Evolutionary conservation across 2,329 filamentous ascomycete genomes (phyloP).

Genomic region (Epichloe brachyelytri): DNA sequence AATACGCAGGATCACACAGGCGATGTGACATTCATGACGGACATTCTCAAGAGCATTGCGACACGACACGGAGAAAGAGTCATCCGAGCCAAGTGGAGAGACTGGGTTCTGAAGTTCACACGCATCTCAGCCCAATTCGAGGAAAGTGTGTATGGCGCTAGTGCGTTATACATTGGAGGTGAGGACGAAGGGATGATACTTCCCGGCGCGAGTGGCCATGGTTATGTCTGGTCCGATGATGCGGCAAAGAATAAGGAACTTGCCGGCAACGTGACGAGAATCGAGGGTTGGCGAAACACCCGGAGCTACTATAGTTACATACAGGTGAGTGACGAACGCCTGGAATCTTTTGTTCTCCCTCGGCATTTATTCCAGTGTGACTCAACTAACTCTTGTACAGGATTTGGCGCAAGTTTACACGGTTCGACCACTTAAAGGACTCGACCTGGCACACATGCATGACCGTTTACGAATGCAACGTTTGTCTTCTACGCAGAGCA

Average conservation of each 20-base stretch:
- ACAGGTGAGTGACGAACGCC: conserved; percentile 40
- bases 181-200: conserved; percentile 52
- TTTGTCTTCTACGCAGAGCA: conserved; percentile 60
- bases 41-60: conserved; percentile 70
- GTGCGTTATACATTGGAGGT: conserved; percentile 72
- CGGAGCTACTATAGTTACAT: conserved; percentile 93
- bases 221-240: conserved; percentile 90
- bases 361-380: background rate
- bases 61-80: conserved; percentile 81
- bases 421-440: conserved; percentile 56
- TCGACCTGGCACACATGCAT: conserved; percentile 85
- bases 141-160: conserved; percentile 87
- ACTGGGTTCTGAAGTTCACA: conserved; percentile 90
- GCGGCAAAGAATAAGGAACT: conserved; percentile 69
- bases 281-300: conserved; percentile 94
- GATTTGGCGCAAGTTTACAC: conserved; percentile 53
- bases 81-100: conserved; percentile 82
- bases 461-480: conserved; percentile 78
- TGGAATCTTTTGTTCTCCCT: background rate
- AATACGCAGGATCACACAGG: conserved; percentile 59
- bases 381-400: conserved; percentile 21
- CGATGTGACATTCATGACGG: conserved; percentile 78
- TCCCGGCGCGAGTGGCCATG: conserved; percentile 61
- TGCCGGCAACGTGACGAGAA: conserved; percentile 78
- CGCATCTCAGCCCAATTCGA: conserved; percentile 89